A percentile compares a stretch with the other conserved stretches of the same genome.
Conservation (phyloP, 306 rosid species). For the Potentilla sterilis region DNA sequence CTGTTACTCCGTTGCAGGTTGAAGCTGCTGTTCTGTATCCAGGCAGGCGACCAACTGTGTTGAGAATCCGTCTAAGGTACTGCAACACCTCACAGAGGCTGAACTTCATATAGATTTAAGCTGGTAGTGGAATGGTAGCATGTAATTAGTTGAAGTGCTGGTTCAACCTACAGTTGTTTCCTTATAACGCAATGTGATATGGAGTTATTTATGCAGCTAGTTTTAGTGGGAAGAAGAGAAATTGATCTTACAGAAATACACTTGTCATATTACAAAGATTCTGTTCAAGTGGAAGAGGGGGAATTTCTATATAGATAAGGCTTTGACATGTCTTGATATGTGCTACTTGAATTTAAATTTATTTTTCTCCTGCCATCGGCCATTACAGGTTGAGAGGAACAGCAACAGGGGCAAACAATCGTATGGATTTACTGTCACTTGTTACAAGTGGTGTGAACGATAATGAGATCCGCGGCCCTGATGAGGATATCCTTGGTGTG, state of each 20-base stretch:
- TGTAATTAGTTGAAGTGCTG: neutral
- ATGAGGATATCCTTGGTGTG: conserved; percentile 80
- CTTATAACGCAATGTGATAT: neutral
- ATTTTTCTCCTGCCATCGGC: conserved; percentile 3
- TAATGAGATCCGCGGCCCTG: conserved; percentile 53
- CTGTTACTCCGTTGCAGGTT: conserved; percentile 50
- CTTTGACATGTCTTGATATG: neutral
- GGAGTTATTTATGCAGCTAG: neutral
- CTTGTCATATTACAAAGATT: neutral
- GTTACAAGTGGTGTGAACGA: conserved; percentile 80
- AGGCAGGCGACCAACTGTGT: conserved; percentile 81
- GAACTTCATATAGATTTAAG: neutral
- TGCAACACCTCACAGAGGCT: neutral
- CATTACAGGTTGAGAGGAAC: conserved; percentile 78
- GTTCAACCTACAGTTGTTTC: neutral
- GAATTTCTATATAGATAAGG: neutral
- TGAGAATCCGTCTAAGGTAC: conserved; percentile 91
- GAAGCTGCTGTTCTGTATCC: conserved; percentile 95
- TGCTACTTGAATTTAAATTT: conserved; percentile 9
- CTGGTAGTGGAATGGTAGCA: neutral
- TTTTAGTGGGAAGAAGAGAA: neutral
- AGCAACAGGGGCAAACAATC: conserved; percentile 70
- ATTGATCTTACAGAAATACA: neutral
- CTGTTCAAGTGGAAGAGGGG: neutral
- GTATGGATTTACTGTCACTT: conserved; percentile 90